Base-by-base conservation (phyloP, 2,329 filamentous ascomycete species). In the Talaromyces atroroseus region DNA sequence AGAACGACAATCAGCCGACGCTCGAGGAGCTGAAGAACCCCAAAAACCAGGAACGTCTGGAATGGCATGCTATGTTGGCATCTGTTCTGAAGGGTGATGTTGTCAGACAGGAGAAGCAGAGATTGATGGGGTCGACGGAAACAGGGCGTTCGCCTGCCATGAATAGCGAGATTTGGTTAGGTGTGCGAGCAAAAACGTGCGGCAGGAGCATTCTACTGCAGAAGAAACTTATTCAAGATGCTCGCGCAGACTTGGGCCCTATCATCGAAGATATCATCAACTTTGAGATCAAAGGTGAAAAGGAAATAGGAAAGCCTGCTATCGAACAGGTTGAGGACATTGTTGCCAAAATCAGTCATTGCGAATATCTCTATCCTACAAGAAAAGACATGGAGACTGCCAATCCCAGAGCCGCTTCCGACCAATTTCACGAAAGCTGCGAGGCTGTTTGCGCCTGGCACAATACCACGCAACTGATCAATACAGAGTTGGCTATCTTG, bases 51-150 rank as follows among this genome's bases (percentile, higher is more conserved):
- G 94, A 97, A 72, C 82, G 92, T 46, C 78, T 99, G 23, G 94
- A 99, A 74, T 99, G 94, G 94, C 92, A 99, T 74, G 90, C 90
- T 2, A 99, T 99, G 94, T 77, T 99, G 56, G 90, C 92, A 58
- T 95, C 92, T 14, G 94, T 99, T 3, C 77, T 99, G 63, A 96
- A 92, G 1, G 94, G 94, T 62, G 94, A 99, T 71, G 94, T 99
- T 8, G 92, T 99, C 57, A 90, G 90, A 66, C 94, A 99, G 72
- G 94, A 99, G 76, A 99, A 99, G 80, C 95, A 96, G 72, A 85
- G 94, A 46, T 74, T 99, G 66, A 94, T 95, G 63, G 92, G 90
- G 47, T 87, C 89, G 61, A 79, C 82, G 49, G 88, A 90, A 47
- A 84, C 91, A 61, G 88, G 88, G 66, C 83, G 84, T 32, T 83